phyloP scores from a whole-genome alignment of 768 basidiomycete genomes.

The Pisolithus sp. region DNA sequence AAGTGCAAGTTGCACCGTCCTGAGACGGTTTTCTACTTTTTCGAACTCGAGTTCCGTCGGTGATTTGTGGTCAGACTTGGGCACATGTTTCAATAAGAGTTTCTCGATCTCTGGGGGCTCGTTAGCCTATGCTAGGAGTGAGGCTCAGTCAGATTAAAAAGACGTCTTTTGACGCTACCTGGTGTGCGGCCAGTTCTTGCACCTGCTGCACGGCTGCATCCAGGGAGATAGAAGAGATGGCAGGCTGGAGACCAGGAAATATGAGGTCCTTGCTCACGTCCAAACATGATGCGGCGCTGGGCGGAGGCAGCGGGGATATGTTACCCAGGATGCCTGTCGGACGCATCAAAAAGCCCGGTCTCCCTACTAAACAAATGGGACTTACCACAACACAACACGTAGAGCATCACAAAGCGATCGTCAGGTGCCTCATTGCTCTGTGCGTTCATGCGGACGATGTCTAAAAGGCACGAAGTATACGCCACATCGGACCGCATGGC shows the following conservation, averaged over 20 bases:
- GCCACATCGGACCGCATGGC: conserved; percentile 55
- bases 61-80: conserved; percentile 74
- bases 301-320: conserved; percentile 68
- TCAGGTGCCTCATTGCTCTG: conserved; percentile 40
- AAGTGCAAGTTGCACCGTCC: conserved; percentile 74
- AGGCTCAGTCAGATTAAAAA: not conserved
- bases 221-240: conserved; percentile 56
- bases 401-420: conserved; percentile 46
- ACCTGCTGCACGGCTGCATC: conserved; percentile 42
- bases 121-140: conserved; percentile 30
- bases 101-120: conserved; percentile 48
- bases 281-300: conserved; percentile 50
- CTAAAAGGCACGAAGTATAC: conserved; percentile 60
- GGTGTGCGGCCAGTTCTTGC: conserved; percentile 43
- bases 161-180: conserved; percentile 32
- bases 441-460: conserved; percentile 43
- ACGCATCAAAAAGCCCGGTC: not conserved
- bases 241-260: conserved; percentile 62
- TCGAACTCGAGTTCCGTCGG: conserved; percentile 65
- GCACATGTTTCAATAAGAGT: conserved; percentile 54
- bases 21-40: conserved; percentile 59
- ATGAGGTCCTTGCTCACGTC: conserved; percentile 70
- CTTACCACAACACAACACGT: conserved; percentile 66
- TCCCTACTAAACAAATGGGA: not conserved
- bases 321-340: conserved; percentile 67